Percentiles rank a stretch among this genome's conserved stretches.
These are phyloP conservation scores for Yamadazyma friedrichii DNA, from an alignment of 1,139 yeast species.

Conservation along the genomic window DNA sequence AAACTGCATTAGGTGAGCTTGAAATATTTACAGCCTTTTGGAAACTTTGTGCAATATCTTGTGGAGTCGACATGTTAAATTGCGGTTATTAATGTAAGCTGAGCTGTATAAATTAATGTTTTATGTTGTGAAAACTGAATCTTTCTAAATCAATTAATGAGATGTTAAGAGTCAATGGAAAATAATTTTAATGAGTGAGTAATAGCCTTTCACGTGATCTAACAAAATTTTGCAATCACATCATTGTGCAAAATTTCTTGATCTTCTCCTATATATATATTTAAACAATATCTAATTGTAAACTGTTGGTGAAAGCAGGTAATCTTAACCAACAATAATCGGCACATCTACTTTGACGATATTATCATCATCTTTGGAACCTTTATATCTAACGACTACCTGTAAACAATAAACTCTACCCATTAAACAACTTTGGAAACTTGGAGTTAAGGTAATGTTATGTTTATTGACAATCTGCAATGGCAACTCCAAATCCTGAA, in stretches of 20 bases:
- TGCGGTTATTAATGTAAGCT: too few species aligned
- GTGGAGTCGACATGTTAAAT: constrained; percentile 59
- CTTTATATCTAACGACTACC: constrained; percentile 36
- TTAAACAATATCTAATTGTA: too few species aligned
- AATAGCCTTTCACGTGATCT: constrained; percentile 3
- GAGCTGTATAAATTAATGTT: too few species aligned
- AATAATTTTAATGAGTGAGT: constrained; percentile 3
- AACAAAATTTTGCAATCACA: neutral
- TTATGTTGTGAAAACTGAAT: too few species aligned
- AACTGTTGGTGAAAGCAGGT: too few species aligned
- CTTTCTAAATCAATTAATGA: neutral
- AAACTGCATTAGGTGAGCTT: constrained; percentile 65
- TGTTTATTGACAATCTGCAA: constrained; percentile 34
- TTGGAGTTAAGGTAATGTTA: constrained; percentile 40
- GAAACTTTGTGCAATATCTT: constrained; percentile 63
- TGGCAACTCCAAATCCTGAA: constrained; percentile 30
- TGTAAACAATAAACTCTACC: constrained; percentile 45
- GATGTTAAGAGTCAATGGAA: constrained; percentile 3
- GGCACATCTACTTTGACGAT: constrained; percentile 41
- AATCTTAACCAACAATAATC: constrained; percentile 39
- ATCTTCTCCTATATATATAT: too few species aligned
- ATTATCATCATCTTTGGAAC: constrained; percentile 36
- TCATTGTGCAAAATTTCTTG: neutral
- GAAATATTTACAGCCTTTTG: constrained; percentile 53
- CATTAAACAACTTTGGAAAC: constrained; percentile 44